Conservation (phyloP, 176 grass and related monocot genomes). For the Aegilops sharonensis region DNA sequence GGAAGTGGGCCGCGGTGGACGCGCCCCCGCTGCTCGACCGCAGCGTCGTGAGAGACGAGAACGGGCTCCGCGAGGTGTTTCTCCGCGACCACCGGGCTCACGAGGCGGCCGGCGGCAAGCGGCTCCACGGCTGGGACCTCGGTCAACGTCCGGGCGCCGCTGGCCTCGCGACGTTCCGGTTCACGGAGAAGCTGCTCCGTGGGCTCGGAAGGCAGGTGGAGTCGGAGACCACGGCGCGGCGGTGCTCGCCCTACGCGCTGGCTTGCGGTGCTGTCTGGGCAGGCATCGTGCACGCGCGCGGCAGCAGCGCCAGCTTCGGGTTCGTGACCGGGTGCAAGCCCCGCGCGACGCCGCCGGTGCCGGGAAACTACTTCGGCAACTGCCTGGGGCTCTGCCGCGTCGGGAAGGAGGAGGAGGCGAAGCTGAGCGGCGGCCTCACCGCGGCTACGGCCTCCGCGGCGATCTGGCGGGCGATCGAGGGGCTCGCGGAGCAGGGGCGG, state of each 20-base stretch:
- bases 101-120: background rate
- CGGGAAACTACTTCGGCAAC: constrained; percentile 68
- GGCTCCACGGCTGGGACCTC: constrained; percentile 28
- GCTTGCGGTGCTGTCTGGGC: constrained; percentile 72
- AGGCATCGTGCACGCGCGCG: constrained; percentile 50
- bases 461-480: constrained; percentile 61
- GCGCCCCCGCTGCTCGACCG: constrained; percentile 53
- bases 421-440: constrained; percentile 1
- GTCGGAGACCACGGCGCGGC: constrained; percentile 22
- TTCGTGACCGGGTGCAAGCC: constrained; percentile 78
- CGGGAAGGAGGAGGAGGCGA: background rate
- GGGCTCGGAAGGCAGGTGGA: constrained; percentile 13
- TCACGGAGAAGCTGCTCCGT: constrained; percentile 23
- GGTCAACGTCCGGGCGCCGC: background rate
- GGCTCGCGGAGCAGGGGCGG: constrained; percentile 40
- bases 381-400: constrained; percentile 66
- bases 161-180: constrained; percentile 45
- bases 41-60: constrained; percentile 40
- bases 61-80: constrained; percentile 35
- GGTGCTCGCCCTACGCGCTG: constrained; percentile 62
- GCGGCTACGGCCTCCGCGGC: constrained; percentile 29
- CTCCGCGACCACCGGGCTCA: constrained; percentile 11
- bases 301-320: constrained; percentile 20
- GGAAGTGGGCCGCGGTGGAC: background rate
- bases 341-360: constrained; percentile 40